Conservation (phyloP, 176 grass and related monocot genomes). For the Phoenix dactylifera region DNA sequence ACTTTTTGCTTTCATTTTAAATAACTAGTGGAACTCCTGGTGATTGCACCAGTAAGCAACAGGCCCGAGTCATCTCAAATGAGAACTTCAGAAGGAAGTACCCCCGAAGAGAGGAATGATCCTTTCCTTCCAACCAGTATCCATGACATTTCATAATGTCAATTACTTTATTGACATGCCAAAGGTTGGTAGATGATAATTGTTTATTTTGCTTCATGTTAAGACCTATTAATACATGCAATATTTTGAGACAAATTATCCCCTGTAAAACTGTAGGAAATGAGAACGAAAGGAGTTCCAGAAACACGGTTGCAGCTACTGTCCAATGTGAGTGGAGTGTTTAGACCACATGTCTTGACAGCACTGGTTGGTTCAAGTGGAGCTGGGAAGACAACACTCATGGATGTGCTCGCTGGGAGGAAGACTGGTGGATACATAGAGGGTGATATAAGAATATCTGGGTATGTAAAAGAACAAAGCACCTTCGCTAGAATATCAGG, state of each 20-base stretch:
- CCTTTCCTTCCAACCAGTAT: constrained; percentile 55
- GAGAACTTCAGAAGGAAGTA: not conserved
- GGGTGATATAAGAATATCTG: constrained; percentile 60
- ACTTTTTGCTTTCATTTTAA: no score
- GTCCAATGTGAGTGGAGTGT: constrained; percentile 53
- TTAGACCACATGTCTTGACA: constrained; percentile 60
- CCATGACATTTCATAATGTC: constrained; percentile 59
- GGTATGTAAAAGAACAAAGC: constrained; percentile 54
- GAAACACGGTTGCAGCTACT: constrained; percentile 54
- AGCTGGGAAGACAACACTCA: constrained; percentile 70
- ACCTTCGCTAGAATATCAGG: constrained; percentile 73
- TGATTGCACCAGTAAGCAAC: constrained; percentile 6
- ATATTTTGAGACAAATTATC: not conserved
- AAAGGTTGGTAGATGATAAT: constrained; percentile 30
- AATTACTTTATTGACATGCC: constrained; percentile 62
- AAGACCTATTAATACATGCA: no score
- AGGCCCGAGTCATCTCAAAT: not conserved
- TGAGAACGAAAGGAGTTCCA: constrained; percentile 30
- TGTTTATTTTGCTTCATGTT: not conserved
- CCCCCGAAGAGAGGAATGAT: constrained; percentile 42
- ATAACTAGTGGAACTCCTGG: not conserved
- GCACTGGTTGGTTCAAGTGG: constrained; percentile 72
- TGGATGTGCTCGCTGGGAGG: constrained; percentile 69
- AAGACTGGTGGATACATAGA: constrained; percentile 69
- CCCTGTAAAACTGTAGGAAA: constrained; percentile 29